Evolutionary conservation across 2,329 filamentous ascomycete genomes (phyloP), one percentile per base, ranked within the genome.

Genomic region (Fusarium sp.): DNA sequence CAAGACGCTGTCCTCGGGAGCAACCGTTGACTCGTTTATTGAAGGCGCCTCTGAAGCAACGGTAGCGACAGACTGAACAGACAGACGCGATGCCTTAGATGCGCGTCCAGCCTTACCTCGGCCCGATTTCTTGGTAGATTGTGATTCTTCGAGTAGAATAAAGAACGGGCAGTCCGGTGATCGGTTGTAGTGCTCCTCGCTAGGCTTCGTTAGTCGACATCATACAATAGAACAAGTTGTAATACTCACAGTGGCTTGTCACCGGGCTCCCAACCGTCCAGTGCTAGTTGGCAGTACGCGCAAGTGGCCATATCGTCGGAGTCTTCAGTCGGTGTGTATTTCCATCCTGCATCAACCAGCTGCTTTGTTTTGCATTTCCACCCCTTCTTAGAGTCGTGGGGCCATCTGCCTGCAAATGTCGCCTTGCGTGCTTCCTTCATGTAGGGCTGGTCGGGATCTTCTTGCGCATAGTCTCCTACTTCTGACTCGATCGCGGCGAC

Each of bases 281-380:
- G 86, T 13, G 92, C 94, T 17, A 98, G 82, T 59, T 92, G 89
- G 82, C 96, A 99, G 81, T 98, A 98, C 28, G 92, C 87, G 78
- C 96, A 99, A 13, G 92, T 96, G 11, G 93, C 93, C 82, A 95
- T 93, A 78, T 99, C 96, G 69, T 96, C 91, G 14, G 90, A 93
- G 43, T 95, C 94, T 43, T 88, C 82, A 7, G 89, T 93, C 0
- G 96, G 95, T 24, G 94, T 97, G 80, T 95, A 98, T 77, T 92
- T 94, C 95, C 95, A 99, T 13, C 96, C 96, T 28, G 94, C 93
- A 70, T 95, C 93, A 34, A 93, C 93, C 83, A 98, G 90, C 90
- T 97, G 95, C 72, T 96, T 92, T 0, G 89, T 90, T 79, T 96
- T 97, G 82, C 93, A 97, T 68, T 92, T 90, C 94, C 94, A 97